A percentile compares a stretch with the other conserved stretches of the same genome.
These are phyloP conservation scores for Corrigiola litoralis DNA, from an alignment of 179 eudicot species.

Conservation along the genomic window DNA sequence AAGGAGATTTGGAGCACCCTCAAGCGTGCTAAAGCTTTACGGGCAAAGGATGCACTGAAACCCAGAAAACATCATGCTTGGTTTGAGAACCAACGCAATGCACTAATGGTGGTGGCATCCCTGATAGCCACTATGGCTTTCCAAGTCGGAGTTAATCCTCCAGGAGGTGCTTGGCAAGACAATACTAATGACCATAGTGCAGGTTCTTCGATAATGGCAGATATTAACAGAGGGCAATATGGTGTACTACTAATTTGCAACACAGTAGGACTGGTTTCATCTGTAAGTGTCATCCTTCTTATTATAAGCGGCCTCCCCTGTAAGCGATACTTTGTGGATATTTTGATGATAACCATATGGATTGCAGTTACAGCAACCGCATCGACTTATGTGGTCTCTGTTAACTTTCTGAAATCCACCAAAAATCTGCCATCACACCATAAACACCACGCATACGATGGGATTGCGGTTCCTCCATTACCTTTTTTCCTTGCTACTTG, in stretches of 20 bases:
- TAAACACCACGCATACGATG: too few relatives aligned
- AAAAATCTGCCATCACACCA: too few relatives aligned
- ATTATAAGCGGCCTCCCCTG: conserved; percentile 9
- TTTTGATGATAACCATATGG: conserved; percentile 13
- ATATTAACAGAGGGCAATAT: not conserved
- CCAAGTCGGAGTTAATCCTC: conserved; percentile 21
- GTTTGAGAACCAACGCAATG: conserved; percentile 16
- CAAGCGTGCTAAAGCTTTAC: not conserved
- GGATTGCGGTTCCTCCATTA: not conserved
- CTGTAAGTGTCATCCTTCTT: conserved; percentile 14
- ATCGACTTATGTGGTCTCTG: not conserved
- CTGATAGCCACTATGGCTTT: conserved; percentile 25
- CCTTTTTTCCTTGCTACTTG: not conserved
- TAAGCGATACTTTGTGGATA: not conserved
- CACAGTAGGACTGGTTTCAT: conserved; percentile 6
- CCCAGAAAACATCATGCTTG: not conserved
- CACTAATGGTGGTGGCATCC: conserved; percentile 21
- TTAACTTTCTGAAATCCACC: not conserved
- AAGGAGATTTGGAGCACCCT: not conserved
- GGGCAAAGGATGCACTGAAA: not conserved
- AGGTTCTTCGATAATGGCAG: not conserved
- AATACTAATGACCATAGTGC: not conserved
- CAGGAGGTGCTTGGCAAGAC: conserved; percentile 24
- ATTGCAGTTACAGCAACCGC: conserved; percentile 1
- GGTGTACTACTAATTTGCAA: not conserved